Conservation (phyloP, 139 green algal species). For the Picochlorum sp. region DNA sequence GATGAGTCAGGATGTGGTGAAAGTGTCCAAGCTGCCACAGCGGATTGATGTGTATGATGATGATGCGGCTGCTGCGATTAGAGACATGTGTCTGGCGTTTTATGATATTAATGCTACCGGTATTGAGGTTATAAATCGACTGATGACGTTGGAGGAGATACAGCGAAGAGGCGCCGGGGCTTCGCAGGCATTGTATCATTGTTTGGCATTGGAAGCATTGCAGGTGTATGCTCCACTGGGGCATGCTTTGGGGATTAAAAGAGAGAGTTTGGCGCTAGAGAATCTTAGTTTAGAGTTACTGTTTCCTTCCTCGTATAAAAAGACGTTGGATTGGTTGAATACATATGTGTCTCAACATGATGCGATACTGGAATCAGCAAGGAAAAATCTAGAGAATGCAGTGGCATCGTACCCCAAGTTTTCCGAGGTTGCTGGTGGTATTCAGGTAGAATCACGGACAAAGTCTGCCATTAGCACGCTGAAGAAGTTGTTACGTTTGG, state of each 20-base stretch:
- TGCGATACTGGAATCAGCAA: constrained; percentile 40
- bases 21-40: constrained; percentile 51
- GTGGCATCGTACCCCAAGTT: constrained; percentile 48
- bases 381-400: constrained; percentile 42
- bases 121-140: constrained; percentile 69
- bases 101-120: constrained; percentile 74
- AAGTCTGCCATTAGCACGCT: constrained; percentile 89
- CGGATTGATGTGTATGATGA: constrained; percentile 78
- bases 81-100: constrained; percentile 75
- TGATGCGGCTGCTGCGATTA: constrained; percentile 55
- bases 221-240: constrained; percentile 80
- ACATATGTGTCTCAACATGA: constrained; percentile 35
- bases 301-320: constrained; percentile 71
- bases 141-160: constrained; percentile 33
- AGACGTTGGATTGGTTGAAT: constrained; percentile 57
- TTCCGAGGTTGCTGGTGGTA: constrained; percentile 34
- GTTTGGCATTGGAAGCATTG: constrained; percentile 59
- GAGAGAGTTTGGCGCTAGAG: constrained; percentile 51
- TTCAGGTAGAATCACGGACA: constrained; percentile 48
- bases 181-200: constrained; percentile 3
- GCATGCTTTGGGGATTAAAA: constrained; percentile 64
- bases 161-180: neutral
- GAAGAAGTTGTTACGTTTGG: constrained; percentile 84
- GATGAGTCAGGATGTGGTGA: constrained; percentile 58
- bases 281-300: constrained; percentile 73